These are phyloP conservation scores for Solanum commersonii DNA, from an alignment of 257 asterid genomes.

Conservation along the genomic window DNA sequence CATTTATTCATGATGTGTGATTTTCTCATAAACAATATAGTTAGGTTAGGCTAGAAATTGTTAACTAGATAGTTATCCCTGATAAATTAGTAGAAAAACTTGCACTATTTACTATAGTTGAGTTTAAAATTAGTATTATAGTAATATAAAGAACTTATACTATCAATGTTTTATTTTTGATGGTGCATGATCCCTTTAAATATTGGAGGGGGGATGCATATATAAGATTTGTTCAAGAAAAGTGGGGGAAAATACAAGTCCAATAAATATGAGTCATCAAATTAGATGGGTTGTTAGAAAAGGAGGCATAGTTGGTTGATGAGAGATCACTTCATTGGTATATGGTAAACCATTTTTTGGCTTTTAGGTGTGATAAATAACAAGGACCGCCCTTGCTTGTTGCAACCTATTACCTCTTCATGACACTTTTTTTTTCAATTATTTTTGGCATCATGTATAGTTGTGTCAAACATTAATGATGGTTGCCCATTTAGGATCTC, in stretches of 20 bases:
- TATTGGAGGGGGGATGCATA: not conserved
- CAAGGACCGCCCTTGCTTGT: not conserved
- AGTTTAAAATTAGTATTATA: not conserved
- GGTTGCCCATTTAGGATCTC: not conserved
- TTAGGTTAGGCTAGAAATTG: not conserved
- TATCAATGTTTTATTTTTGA: not conserved
- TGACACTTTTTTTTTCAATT: not conserved
- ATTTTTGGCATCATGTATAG: not conserved
- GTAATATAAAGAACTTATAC: not conserved
- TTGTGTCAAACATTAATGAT: not conserved
- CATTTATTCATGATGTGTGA: not conserved
- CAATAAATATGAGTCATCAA: not conserved
- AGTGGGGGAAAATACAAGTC: not conserved
- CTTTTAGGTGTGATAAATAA: not conserved
- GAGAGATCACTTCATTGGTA: not conserved
- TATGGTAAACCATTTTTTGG: not conserved
- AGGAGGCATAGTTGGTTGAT: not conserved
- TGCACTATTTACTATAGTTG: not conserved
- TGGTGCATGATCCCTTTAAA: not conserved
- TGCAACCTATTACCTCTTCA: not conserved
- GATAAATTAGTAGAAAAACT: not conserved
- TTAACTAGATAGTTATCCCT: not conserved
- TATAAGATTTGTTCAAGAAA: not conserved
- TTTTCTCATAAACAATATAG: not conserved
- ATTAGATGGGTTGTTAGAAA: not conserved